These are phyloP conservation scores for Starmerella apicola DNA, from an alignment of 805 yeast genomes.

Conservation along the genomic window DNA sequence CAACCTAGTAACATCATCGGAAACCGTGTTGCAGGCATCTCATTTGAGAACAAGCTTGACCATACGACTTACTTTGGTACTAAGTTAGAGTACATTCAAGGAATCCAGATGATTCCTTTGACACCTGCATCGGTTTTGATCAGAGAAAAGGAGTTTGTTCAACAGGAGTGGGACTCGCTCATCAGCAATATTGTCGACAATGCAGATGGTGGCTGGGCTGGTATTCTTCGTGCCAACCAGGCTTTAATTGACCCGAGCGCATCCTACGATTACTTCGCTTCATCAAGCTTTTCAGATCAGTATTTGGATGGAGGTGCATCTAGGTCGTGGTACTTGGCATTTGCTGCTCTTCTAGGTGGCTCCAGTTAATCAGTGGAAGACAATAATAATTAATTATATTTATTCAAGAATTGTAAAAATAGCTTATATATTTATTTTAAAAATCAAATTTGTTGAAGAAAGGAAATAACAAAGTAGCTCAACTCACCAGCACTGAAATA, in stretches of 20 bases:
- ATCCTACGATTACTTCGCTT: conserved; percentile 51
- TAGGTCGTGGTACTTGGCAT: conserved; percentile 74
- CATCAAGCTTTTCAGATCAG: conserved; percentile 38
- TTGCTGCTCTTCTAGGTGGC: conserved; percentile 36
- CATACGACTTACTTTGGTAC: conserved; percentile 65
- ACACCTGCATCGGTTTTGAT: conserved; percentile 50
- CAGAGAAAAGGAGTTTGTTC: conserved; percentile 39
- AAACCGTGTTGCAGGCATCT: conserved; percentile 65
- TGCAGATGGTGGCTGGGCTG: conserved; percentile 43
- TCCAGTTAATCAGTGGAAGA: not conserved
- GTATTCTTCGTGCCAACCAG: conserved; percentile 55
- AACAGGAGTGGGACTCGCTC: conserved; percentile 48
- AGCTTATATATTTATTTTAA: not conserved
- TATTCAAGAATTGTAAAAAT: not conserved
- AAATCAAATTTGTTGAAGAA: not conserved
- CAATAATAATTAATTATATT: not conserved
- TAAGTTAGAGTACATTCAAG: conserved; percentile 56
- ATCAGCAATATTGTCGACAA: conserved; percentile 38
- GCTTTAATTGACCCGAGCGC: conserved; percentile 60
- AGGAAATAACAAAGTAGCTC: not conserved
- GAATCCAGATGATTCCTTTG: conserved; percentile 69
- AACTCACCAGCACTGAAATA: no score
- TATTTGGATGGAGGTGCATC: conserved; percentile 77
- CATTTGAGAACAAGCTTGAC: conserved; percentile 65
- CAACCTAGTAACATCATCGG: conserved; percentile 42